phyloP scores from a whole-genome alignment of 129 eudicot genomes.

The Escallonia rubra region DNA sequence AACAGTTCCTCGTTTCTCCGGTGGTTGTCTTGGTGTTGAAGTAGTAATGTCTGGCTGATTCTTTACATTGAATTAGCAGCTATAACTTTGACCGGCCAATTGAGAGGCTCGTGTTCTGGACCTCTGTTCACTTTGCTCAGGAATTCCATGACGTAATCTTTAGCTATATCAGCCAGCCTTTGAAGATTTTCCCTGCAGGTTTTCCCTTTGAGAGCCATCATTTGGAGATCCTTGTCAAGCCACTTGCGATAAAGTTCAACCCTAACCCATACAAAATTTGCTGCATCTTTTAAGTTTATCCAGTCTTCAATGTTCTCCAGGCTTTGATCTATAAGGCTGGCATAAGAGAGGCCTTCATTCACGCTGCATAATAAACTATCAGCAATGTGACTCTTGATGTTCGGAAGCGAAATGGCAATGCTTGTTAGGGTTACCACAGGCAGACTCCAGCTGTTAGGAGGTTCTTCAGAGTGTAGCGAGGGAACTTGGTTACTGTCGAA shows the following conservation, averaged over 20 bases:
- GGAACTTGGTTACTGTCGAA: conserved; percentile 16
- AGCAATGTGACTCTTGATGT: not conserved
- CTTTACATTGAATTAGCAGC: conserved; percentile 32
- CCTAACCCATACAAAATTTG: conserved; percentile 21
- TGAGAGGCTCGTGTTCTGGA: conserved; percentile 3
- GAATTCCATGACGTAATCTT: conserved; percentile 7
- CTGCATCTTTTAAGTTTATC: conserved; percentile 11
- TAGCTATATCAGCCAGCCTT: conserved; percentile 11
- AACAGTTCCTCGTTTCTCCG: not conserved
- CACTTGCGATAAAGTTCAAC: conserved; percentile 23
- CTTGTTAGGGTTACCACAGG: conserved; percentile 21
- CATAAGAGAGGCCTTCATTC: conserved; percentile 14
- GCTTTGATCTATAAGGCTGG: conserved; percentile 18
- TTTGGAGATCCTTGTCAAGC: conserved; percentile 18
- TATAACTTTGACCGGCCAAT: conserved; percentile 14
- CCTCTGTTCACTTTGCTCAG: conserved; percentile 1
- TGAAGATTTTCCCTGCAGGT: conserved; percentile 8
- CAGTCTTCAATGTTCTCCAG: conserved; percentile 1
- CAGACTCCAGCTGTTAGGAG: conserved; percentile 30
- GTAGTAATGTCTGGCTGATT: conserved; percentile 14
- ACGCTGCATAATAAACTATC: conserved; percentile 1
- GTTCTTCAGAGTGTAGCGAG: conserved; percentile 9
- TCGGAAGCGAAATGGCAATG: conserved; percentile 14
- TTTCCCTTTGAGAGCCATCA: conserved; percentile 10
- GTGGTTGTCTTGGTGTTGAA: not conserved